A percentile compares a stretch with the other conserved stretches of the same genome.
Conservation (phyloP, 1,139 yeast genomes). For the Nakaseomyces delphensis region DNA sequence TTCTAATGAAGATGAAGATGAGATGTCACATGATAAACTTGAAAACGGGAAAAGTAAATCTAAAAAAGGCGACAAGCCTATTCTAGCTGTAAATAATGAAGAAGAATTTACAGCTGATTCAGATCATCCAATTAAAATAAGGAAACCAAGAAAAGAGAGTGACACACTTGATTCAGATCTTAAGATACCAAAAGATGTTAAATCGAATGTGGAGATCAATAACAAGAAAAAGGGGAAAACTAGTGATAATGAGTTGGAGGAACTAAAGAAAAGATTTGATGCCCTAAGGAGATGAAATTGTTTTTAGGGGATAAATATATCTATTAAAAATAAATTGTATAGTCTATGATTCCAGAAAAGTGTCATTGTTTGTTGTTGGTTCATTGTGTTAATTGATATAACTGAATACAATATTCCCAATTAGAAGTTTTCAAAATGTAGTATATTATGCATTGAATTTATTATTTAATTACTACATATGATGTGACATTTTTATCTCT, state of each 20-base stretch:
- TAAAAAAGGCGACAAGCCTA: constrained; percentile 23
- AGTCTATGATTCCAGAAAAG: neutral
- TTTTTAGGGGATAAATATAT: constrained; percentile 2
- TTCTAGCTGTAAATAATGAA: constrained; percentile 30
- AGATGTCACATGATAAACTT: constrained; percentile 17
- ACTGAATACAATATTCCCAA: too few relatives aligned
- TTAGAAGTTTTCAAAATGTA: neutral
- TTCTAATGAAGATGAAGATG: constrained; percentile 25
- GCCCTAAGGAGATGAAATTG: constrained; percentile 33
- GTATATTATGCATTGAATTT: constrained; percentile 1
- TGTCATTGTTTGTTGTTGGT: neutral
- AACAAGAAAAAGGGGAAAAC: constrained; percentile 21
- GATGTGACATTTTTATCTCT: too few relatives aligned
- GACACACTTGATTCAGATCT: constrained; percentile 39
- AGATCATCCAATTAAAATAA: constrained; percentile 39
- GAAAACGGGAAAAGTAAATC: constrained; percentile 20
- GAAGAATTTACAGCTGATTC: constrained; percentile 25
- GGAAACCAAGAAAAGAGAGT: constrained; percentile 40
- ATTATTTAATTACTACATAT: neutral
- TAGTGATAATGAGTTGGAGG: constrained; percentile 42
- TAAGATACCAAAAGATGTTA: constrained; percentile 37
- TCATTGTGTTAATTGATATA: neutral
- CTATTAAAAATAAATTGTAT: neutral
- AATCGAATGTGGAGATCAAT: constrained; percentile 26
- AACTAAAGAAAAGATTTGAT: constrained; percentile 45